A percentile compares a stretch with the other conserved stretches of the same genome.
These are phyloP conservation scores for Colletotrichum aenigma DNA, from an alignment of 2,329 filamentous ascomycete species.

Conservation along the genomic window DNA sequence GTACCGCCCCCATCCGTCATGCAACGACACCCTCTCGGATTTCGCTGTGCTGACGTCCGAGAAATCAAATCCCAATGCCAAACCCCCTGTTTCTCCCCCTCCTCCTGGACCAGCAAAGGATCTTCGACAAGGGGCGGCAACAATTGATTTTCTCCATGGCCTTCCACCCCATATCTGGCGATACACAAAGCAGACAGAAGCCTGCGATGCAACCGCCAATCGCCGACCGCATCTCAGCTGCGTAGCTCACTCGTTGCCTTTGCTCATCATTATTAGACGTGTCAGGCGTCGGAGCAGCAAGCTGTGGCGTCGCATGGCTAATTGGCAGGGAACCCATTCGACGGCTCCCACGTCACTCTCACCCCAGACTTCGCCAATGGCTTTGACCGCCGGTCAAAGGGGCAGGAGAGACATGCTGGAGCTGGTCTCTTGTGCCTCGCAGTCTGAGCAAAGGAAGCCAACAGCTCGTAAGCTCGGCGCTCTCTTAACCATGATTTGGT, in stretches of 20 bases:
- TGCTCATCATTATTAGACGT: not conserved
- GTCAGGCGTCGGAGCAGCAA: not conserved
- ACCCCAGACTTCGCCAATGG: not conserved
- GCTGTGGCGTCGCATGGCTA: not conserved
- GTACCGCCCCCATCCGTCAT: not conserved
- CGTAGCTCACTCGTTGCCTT: not conserved
- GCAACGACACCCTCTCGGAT: not conserved
- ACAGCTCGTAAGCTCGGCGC: not conserved
- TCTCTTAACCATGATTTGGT: not conserved
- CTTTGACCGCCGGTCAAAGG: not conserved
- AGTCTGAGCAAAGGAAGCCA: not conserved
- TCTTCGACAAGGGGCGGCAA: constrained; percentile 4
- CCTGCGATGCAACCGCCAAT: not conserved
- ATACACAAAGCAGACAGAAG: not conserved
- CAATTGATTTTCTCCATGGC: not conserved
- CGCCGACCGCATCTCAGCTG: too few species aligned
- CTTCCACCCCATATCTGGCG: not conserved
- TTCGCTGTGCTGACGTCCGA: constrained; percentile 1
- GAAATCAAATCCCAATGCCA: not conserved
- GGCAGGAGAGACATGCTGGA: not conserved
- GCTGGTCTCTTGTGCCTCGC: not conserved
- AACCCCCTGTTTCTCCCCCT: not conserved
- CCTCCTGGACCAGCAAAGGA: not conserved
- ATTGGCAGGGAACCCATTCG: not conserved
- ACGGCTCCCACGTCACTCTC: constrained; percentile 8